Percentiles rank a stretch among this genome's conserved stretches.
Evolutionary conservation across 2,329 filamentous ascomycete genomes (phyloP).

Genomic region (Lachnellula occidentalis): DNA sequence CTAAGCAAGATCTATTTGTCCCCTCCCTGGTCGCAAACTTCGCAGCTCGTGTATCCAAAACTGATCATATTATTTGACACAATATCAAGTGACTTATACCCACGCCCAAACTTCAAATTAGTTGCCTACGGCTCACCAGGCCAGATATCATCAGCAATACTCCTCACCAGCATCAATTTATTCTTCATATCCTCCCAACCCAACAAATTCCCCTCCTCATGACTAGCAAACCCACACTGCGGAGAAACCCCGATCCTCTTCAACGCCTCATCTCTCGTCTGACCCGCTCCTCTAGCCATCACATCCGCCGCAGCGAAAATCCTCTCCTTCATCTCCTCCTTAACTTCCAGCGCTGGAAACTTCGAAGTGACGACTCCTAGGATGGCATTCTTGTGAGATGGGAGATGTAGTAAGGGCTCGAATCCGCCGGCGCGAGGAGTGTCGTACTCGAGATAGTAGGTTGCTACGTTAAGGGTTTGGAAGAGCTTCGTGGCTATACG

Average conservation of each 20-base stretch:
- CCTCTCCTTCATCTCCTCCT: conserved; percentile 57
- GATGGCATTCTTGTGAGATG: conserved; percentile 59
- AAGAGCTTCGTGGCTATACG: conserved; percentile 63
- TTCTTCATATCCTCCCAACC: conserved; percentile 68
- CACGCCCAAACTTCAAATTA: not conserved
- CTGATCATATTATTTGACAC: too few relatives aligned
- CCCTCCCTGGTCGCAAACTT: too few relatives aligned
- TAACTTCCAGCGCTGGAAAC: conserved; percentile 56
- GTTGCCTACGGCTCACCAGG: conserved; percentile 19
- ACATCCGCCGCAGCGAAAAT: conserved; percentile 60
- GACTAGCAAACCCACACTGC: conserved; percentile 70
- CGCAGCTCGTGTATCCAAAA: too few relatives aligned
- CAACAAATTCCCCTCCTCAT: conserved; percentile 60
- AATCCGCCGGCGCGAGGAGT: conserved; percentile 60
- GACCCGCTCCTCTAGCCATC: conserved; percentile 62
- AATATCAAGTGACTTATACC: too few relatives aligned
- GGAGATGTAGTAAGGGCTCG: conserved; percentile 57
- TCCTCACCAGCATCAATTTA: conserved; percentile 65
- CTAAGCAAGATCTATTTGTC: too few relatives aligned
- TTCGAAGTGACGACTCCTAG: conserved; percentile 62
- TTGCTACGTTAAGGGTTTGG: conserved; percentile 56
- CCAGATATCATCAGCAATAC: conserved; percentile 72
- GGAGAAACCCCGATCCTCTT: conserved; percentile 64
- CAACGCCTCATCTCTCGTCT: conserved; percentile 62
- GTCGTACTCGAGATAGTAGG: conserved; percentile 67